A percentile compares a stretch with the other conserved stretches of the same genome.
Conservation (phyloP, 1,284 basidiomycete species). For the Apiotrichum montevideense region DNA sequence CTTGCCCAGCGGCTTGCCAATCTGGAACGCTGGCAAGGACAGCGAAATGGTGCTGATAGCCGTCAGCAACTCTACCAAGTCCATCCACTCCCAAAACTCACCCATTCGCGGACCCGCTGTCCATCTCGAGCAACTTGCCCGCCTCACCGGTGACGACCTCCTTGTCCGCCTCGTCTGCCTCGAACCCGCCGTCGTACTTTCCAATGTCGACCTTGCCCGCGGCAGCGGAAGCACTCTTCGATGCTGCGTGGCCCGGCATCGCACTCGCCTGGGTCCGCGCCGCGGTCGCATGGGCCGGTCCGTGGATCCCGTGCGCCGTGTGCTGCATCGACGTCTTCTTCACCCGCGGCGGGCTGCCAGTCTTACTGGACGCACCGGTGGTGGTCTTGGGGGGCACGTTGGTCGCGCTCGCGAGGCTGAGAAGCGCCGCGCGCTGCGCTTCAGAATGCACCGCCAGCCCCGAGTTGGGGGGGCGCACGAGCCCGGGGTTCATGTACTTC, state of each 20-base stretch:
- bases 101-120: conserved; percentile 60
- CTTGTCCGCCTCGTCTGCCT: conserved; percentile 59
- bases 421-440: conserved; percentile 33
- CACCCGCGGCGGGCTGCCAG: neutral
- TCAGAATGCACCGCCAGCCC: conserved; percentile 26
- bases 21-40: conserved; percentile 77
- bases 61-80: neutral
- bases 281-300: conserved; percentile 27
- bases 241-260: conserved; percentile 8
- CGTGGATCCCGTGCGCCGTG: conserved; percentile 10
- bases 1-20: conserved; percentile 92
- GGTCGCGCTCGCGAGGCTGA: conserved; percentile 33
- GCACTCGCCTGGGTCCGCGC: conserved; percentile 9
- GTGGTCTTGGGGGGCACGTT: conserved; percentile 21
- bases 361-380: neutral
- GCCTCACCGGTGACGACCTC: conserved; percentile 61
- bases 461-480: conserved; percentile 38
- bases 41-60: conserved; percentile 48
- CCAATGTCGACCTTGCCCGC: conserved; percentile 57
- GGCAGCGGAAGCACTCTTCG: neutral
- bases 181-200: conserved; percentile 77
- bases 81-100: conserved; percentile 43
- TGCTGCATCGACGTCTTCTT: conserved; percentile 1
- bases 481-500: conserved; percentile 46
- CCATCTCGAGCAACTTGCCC: conserved; percentile 66